Conservation (phyloP, 352 stramenopile species). For the Pythium coloratum region DNA sequence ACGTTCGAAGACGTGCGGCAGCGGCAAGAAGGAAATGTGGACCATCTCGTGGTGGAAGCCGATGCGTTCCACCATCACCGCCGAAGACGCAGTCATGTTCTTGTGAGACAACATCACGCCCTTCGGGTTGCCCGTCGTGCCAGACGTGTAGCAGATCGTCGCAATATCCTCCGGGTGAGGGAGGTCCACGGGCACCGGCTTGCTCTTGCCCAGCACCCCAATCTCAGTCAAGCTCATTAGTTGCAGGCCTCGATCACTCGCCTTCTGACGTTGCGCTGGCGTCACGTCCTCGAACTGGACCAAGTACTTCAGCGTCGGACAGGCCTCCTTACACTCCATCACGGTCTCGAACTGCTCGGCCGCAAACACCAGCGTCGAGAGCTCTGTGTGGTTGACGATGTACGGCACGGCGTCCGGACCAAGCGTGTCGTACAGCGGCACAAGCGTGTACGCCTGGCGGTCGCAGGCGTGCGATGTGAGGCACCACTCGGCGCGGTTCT, state of each 20-base stretch:
- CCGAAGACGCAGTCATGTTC: conserved; percentile 46
- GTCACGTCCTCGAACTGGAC: conserved; percentile 59
- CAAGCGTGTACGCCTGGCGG: conserved; percentile 63
- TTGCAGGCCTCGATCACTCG: conserved; percentile 31
- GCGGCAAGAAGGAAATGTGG: conserved; percentile 95
- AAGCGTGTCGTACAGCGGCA: conserved; percentile 83
- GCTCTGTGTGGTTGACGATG: conserved; percentile 76
- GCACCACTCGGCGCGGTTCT: conserved; percentile 75
- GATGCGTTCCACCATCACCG: conserved; percentile 34
- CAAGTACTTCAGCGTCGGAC: conserved; percentile 48
- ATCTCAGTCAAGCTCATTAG: conserved; percentile 50
- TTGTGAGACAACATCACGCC: conserved; percentile 93
- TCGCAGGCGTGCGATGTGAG: conserved; percentile 54
- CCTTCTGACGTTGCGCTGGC: conserved; percentile 30
- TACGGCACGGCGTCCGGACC: conserved; percentile 64
- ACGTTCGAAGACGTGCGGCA: conserved; percentile 97
- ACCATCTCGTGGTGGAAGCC: conserved; percentile 59
- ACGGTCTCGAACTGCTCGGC: conserved; percentile 60
- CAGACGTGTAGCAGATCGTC: conserved; percentile 95
- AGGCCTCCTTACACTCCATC: conserved; percentile 51
- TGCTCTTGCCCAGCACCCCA: conserved; percentile 34
- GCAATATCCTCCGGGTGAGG: conserved; percentile 80
- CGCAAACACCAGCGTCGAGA: conserved; percentile 55
- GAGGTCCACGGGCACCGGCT: conserved; percentile 48
- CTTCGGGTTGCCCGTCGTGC: conserved; percentile 96